These are phyloP conservation scores for Gardenia jasminoides DNA, from an alignment of 257 asterid genomes.

Conservation along the genomic window DNA sequence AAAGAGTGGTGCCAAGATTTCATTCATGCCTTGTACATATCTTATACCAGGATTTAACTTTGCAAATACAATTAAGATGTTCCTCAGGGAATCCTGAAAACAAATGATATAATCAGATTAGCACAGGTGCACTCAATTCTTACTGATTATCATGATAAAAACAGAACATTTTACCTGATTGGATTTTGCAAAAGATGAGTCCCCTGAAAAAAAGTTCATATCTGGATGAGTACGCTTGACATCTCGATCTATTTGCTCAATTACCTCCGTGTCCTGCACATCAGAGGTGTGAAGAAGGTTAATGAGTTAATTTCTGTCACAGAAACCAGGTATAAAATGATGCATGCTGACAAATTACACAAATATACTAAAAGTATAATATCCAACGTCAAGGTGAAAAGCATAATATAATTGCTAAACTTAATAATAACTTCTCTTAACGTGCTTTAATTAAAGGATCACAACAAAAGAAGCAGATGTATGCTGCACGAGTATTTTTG, in stretches of 20 bases:
- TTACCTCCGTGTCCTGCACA: constrained; percentile 75
- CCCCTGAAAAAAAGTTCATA: constrained; percentile 91
- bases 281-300: not conserved
- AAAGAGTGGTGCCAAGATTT: constrained; percentile 82
- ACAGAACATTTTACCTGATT: constrained; percentile 57
- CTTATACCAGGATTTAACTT: constrained; percentile 96
- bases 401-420: not conserved
- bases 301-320: not conserved
- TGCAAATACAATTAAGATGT: constrained; percentile 74
- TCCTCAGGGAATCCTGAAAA: constrained; percentile 74
- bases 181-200: constrained; percentile 67
- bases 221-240: constrained; percentile 98
- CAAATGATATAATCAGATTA: constrained; percentile 16
- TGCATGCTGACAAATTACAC: too few relatives aligned
- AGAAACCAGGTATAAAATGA: not conserved
- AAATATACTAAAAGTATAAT: not conserved
- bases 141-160: constrained; percentile 10
- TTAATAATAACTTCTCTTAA: not conserved
- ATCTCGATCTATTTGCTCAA: constrained; percentile 94
- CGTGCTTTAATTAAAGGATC: not conserved
- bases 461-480: not conserved
- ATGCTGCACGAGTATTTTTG: not conserved
- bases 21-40: constrained; percentile 99
- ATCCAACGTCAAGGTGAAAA: not conserved
- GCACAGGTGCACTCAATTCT: constrained; percentile 1